Conservation (phyloP, 495 filamentous ascomycete genomes). For the Penicillium verhagenii region DNA sequence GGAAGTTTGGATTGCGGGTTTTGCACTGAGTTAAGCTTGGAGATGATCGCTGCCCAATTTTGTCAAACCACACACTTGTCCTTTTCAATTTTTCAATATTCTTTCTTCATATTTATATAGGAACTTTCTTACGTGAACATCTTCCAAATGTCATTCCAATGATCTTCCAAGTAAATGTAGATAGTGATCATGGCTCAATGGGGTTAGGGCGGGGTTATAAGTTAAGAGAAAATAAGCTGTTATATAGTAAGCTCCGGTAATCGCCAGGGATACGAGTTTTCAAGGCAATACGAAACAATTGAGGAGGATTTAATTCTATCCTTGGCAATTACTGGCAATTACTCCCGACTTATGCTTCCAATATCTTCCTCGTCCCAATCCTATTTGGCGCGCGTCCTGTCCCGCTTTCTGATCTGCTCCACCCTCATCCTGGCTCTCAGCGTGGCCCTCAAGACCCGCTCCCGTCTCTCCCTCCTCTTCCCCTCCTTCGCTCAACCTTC, state of each 20-base stretch:
- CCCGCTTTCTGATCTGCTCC: conserved; percentile 40
- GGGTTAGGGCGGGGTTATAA: too few relatives aligned
- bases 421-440: conserved; percentile 51
- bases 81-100: not conserved
- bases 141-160: too few relatives aligned
- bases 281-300: too few relatives aligned
- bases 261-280: too few relatives aligned
- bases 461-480: conserved; percentile 41
- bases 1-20: not conserved
- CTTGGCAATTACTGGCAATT: too few relatives aligned
- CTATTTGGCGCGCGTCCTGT: conserved; percentile 31
- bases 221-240: too few relatives aligned
- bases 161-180: too few relatives aligned
- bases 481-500: conserved; percentile 26
- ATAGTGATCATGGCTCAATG: too few relatives aligned
- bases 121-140: too few relatives aligned
- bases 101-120: conserved; percentile 12
- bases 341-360: not conserved
- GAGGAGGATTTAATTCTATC: too few relatives aligned
- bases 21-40: not conserved
- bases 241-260: too few relatives aligned
- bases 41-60: not conserved
- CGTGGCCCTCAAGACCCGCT: conserved; percentile 44
- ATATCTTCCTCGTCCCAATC: not conserved
- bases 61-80: not conserved